Evolutionary conservation across 768 basidiomycete genomes (phyloP).

Genomic region (Leccinum rimulosum): DNA sequence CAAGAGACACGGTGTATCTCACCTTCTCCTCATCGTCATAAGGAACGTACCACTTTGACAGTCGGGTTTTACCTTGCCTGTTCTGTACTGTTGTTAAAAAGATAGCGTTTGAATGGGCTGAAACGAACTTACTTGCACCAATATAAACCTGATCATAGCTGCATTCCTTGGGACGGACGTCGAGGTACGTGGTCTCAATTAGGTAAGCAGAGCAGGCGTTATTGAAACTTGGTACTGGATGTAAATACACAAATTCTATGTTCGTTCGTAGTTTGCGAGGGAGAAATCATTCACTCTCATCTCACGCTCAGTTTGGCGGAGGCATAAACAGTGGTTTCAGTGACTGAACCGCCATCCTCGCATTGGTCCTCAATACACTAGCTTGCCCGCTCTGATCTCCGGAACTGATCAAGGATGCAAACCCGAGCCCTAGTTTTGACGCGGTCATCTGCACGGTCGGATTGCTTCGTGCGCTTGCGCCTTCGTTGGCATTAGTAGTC

Average conservation of each 20-base stretch:
- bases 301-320: slow-evolving; percentile 15
- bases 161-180: slow-evolving; percentile 13
- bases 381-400: slow-evolving; percentile 14
- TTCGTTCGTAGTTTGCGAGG: neutral
- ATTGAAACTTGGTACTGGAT: neutral
- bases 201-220: slow-evolving; percentile 9
- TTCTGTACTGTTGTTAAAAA: slow-evolving; percentile 52
- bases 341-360: slow-evolving; percentile 27
- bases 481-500: slow-evolving; percentile 52
- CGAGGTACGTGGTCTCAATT: slow-evolving; percentile 7
- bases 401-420: slow-evolving; percentile 18
- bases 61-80: slow-evolving; percentile 94
- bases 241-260: neutral
- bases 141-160: slow-evolving; percentile 93
- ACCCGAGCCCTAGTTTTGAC: slow-evolving; percentile 43
- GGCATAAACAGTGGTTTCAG: slow-evolving; percentile 26
- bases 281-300: neutral
- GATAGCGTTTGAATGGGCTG: neutral
- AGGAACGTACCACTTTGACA: slow-evolving; percentile 99
- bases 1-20: slow-evolving; percentile 8
- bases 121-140: slow-evolving; percentile 72
- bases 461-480: slow-evolving; percentile 47
- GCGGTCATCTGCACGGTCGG: slow-evolving; percentile 47
- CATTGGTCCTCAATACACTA: slow-evolving; percentile 25
- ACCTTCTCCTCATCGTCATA: slow-evolving; percentile 99